phyloP scores from a whole-genome alignment of 108 stramenopile genomes.

The Cyclotella cryptica region DNA sequence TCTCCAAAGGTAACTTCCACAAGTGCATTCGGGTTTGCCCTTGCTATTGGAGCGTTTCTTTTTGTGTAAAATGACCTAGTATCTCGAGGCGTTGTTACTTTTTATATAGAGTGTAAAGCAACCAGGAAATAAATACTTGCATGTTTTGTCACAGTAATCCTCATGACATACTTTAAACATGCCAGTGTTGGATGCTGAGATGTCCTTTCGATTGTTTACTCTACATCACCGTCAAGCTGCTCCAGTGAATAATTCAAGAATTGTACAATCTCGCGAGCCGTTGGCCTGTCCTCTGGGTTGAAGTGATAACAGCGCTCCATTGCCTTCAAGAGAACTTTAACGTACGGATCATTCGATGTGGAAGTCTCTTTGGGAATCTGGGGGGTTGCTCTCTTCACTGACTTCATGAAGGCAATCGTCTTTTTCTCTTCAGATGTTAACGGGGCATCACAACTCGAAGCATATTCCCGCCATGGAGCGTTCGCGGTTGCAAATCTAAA shows the following conservation, averaged over 20 bases:
- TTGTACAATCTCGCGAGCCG: conserved; percentile 38
- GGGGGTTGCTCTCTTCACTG: conserved; percentile 36
- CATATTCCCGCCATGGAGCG: conserved; percentile 45
- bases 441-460: neutral
- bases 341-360: conserved; percentile 37
- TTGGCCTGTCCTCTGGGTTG: conserved; percentile 44
- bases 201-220: neutral
- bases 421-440: conserved; percentile 40
- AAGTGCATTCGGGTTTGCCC: neutral
- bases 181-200: neutral
- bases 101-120: conserved; percentile 3
- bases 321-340: conserved; percentile 36
- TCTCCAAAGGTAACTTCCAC: neutral
- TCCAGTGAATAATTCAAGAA: conserved; percentile 15
- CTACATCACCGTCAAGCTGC: conserved; percentile 9
- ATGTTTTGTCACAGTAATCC: neutral
- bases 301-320: conserved; percentile 48
- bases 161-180: neutral
- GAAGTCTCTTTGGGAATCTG: conserved; percentile 30
- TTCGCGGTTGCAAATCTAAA: conserved; percentile 38
- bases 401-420: conserved; percentile 39
- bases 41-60: neutral
- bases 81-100: neutral
- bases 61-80: neutral
- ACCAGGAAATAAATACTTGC: neutral